Evolutionary conservation across 208 protist genomes (phyloP).

Genomic region (Herpetomonas samuelpessoai): DNA sequence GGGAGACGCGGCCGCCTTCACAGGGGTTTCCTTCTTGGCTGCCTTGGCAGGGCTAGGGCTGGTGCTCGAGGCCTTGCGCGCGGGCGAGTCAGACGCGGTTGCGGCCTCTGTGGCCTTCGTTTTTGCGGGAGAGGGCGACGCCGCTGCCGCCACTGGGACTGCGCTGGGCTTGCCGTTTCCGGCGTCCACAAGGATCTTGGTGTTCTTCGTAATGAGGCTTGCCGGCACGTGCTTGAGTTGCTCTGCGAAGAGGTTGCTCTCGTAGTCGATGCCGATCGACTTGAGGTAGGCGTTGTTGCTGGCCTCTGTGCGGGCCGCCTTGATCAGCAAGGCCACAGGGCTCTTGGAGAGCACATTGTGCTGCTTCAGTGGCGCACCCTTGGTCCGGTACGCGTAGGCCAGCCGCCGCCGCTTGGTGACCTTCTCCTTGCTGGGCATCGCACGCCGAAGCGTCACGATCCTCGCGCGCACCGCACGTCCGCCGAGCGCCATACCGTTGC

Average conservation of each 20-base stretch:
- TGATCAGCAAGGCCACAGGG: slow-evolving; percentile 58
- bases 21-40: too few species aligned
- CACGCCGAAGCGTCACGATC: slow-evolving; percentile 54
- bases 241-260: slow-evolving; percentile 42
- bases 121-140: neutral
- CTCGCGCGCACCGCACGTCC: slow-evolving; percentile 64
- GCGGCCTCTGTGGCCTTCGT: too few species aligned
- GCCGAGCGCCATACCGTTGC: slow-evolving; percentile 82
- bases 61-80: too few species aligned
- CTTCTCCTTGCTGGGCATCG: slow-evolving; percentile 73
- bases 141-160: neutral
- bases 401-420: slow-evolving; percentile 48
- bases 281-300: slow-evolving; percentile 73
- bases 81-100: too few species aligned
- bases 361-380: slow-evolving; percentile 52
- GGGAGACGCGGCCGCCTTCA: too few species aligned
- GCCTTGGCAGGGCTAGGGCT: too few species aligned
- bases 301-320: slow-evolving; percentile 62
- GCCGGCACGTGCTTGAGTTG: slow-evolving; percentile 54
- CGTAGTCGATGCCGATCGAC: slow-evolving; percentile 69
- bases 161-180: neutral
- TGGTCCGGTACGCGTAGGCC: slow-evolving; percentile 66
- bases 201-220: slow-evolving; percentile 25
- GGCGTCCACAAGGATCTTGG: neutral
- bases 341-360: slow-evolving; percentile 63